Base-by-base conservation (phyloP, 768 basidiomycete genomes). In the Termitomyces titanicus region DNA sequence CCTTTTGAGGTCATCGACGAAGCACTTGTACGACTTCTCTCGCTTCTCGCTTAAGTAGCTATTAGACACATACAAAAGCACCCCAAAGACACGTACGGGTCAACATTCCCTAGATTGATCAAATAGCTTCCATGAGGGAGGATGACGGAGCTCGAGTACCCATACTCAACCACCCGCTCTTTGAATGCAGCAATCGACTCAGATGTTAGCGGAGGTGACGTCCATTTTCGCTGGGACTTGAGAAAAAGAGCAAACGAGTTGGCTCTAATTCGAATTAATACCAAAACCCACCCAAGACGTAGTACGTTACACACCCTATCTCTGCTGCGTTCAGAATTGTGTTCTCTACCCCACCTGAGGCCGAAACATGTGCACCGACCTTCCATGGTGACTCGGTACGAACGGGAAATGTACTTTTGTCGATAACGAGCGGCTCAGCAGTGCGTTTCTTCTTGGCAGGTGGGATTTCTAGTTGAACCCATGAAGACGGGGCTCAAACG, bases 121-220 rank as follows among this genome's bases (percentile, higher is more conserved):
- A 94, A 79, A 66, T 94, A 94, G 60, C 84, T 92, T 27, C 90
- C 92, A 60, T 94, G 93, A 1, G 91, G 91, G 2, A 95, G 71
- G 1, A 94, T 76, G 56, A 87, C 71, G n/a, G 72, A 70, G 3
- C 79, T 70, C 0, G 79, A 71, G 65, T 93, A 93, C 1, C 81
- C 80, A 56, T 85, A 80, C 31, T 77, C 75, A 51, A 71, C 63
- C 81, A 92, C 77, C 24, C 83, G 76, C 33, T 71, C 67, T 64
- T 83, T 86, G 71, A 92, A 93, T 31, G 72, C 59, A 2, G 69
- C 53, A 9, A 92, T 76, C 0, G 79, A 83, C 12, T 75, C 68
- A 0, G 76, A 67, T 11, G 75, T 77, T 1, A 92, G 74, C 2
- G 82, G 71, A 3, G 85, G 81, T 4, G 86, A 84, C 10, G 70